Conservation (phyloP, 106 monocot species). For the Acorus gramineus region DNA sequence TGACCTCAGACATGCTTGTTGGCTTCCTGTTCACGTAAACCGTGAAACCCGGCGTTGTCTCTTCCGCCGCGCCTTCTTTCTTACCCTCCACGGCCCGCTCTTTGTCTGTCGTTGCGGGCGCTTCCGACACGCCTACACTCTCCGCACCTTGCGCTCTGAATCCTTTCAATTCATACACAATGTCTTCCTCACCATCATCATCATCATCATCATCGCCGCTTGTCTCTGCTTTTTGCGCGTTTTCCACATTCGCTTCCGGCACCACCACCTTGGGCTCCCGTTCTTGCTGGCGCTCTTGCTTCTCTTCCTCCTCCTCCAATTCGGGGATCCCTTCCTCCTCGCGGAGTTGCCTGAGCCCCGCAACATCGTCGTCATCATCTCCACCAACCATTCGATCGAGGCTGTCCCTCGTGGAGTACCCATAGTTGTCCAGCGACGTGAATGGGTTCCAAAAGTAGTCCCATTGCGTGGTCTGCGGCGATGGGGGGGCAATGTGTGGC, state of each 20-base stretch:
- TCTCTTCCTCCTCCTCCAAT: slow-evolving; percentile 43
- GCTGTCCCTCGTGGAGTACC: slow-evolving; percentile 18
- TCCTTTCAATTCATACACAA: slow-evolving; percentile 20
- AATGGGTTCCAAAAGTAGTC: slow-evolving; percentile 85
- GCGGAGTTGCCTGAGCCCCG: slow-evolving; percentile 34
- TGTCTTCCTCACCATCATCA: slow-evolving; percentile 3
- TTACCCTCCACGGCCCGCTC: slow-evolving; percentile 16
- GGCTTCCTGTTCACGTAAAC: slow-evolving; percentile 79
- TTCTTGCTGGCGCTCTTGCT: slow-evolving; percentile 3
- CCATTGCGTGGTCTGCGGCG: slow-evolving; percentile 56
- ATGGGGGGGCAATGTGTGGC: slow-evolving; percentile 37
- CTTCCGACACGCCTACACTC: slow-evolving; percentile 17
- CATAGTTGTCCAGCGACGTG: slow-evolving; percentile 29
- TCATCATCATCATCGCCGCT: slow-evolving; percentile 5
- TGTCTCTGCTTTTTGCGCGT: slow-evolving; percentile 2
- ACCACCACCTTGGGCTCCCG: background rate
- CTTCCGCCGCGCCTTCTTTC: slow-evolving; percentile 19
- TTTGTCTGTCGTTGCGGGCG: slow-evolving; percentile 16
- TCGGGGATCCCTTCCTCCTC: slow-evolving; percentile 79
- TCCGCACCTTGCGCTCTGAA: slow-evolving; percentile 18
- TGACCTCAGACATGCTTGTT: slow-evolving; percentile 60
- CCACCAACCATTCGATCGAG: slow-evolving; percentile 16
- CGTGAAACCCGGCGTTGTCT: slow-evolving; percentile 57
- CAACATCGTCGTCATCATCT: slow-evolving; percentile 35
- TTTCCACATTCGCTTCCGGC: too few relatives aligned